Base-by-base conservation (phyloP, 2,329 filamentous ascomycete species). In the Acrocalymma vagum region DNA sequence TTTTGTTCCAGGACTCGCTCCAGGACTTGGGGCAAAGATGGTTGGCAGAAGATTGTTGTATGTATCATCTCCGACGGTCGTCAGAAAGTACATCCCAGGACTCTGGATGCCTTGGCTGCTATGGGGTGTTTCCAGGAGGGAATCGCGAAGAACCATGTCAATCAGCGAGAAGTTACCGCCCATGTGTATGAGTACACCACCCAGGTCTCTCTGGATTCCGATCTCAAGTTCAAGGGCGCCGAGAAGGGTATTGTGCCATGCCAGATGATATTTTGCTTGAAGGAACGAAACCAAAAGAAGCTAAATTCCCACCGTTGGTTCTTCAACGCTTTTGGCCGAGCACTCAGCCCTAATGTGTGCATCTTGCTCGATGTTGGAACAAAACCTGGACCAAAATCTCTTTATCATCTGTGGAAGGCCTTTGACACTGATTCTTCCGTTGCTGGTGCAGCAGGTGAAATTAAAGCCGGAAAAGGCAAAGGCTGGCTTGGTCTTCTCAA, bases 181-280 rank as follows among this genome's bases (percentile, higher is more conserved):
- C 94, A 99, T 73, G 90, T 99, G 10, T 99, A 99, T 75, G 94
- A 99, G 69, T 99, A 99, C 73, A 99, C 94, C 0, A 97, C 94
- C 0, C 95, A 99, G 63, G 94, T 99, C 9, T 97, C 93, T 1
- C 81, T 99, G 8, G 94, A 99, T 67, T 82, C 92, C 0, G 93
- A 96, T 56, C 82, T 99, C 51, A 96, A 96, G 71, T 99, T 99
- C 78, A 99, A 99, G 76, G 94, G 95, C 22, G 94, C 94, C 1
- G 95, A 99, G 72, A 99, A 99, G 77, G 94, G 95, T 21, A 99
- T 99, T 54, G 90, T 97, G 9, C 95, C 94, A 1, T 95, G 91
- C 65, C 94, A 99, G 74, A 90, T 99, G 78, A 93, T 99, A 60
- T 99, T 99, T 71, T 99, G 95, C 63, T 76, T 99, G 48, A 99